Evolutionary conservation across 805 yeast genomes (phyloP).

Genomic region (Ogataea zsoltii): DNA sequence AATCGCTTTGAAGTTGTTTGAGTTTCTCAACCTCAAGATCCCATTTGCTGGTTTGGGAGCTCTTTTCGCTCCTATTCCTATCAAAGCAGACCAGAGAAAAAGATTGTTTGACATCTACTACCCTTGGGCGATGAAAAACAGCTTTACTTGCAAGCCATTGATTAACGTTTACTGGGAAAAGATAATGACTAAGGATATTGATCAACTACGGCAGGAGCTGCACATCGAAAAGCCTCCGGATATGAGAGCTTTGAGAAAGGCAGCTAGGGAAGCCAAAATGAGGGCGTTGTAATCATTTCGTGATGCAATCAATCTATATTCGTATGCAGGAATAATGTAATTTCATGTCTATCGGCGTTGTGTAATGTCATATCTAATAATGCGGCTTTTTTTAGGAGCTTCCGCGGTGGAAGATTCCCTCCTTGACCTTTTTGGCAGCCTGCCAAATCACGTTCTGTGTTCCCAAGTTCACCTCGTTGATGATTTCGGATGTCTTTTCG

Average conservation of each 20-base stretch:
- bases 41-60: slow-evolving; percentile 97
- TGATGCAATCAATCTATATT: too few species aligned
- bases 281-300: slow-evolving; percentile 3
- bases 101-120: slow-evolving; percentile 69
- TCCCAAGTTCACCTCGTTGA: slow-evolving; percentile 17
- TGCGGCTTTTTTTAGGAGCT: not conserved
- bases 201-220: slow-evolving; percentile 67
- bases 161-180: slow-evolving; percentile 94
- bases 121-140: slow-evolving; percentile 85
- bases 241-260: slow-evolving; percentile 61
- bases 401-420: slow-evolving; percentile 9
- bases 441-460: slow-evolving; percentile 18
- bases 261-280: slow-evolving; percentile 25
- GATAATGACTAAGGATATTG: slow-evolving; percentile 66
- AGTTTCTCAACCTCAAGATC: slow-evolving; percentile 86
- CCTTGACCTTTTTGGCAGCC: slow-evolving; percentile 17
- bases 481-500: slow-evolving; percentile 21
- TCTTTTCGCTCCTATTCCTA: slow-evolving; percentile 79
- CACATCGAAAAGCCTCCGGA: slow-evolving; percentile 81
- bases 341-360: too few species aligned
- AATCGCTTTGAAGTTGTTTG: slow-evolving; percentile 88
- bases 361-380: too few species aligned
- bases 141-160: slow-evolving; percentile 70
- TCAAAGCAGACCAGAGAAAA: slow-evolving; percentile 61
- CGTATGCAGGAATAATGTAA: too few species aligned